phyloP scores from a whole-genome alignment of 2,329 filamentous ascomycete genomes.

The Botrytis deweyae region DNA sequence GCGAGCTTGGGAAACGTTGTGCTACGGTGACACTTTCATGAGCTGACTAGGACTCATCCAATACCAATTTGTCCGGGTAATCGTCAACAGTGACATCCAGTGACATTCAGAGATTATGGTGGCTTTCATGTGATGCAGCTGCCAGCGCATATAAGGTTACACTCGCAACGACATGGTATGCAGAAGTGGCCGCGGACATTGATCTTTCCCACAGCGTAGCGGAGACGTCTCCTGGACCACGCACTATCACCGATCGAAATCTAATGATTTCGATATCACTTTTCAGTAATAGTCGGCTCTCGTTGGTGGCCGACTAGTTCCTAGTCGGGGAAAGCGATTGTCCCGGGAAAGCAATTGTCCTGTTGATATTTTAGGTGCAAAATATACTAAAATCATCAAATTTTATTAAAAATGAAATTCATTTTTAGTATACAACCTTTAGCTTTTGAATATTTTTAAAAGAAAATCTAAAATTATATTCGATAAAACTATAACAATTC shows the following conservation, averaged over 20 bases:
- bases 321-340: too few relatives aligned
- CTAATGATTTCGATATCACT: neutral
- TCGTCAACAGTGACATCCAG: neutral
- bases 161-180: neutral
- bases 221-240: neutral
- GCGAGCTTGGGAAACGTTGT: neutral
- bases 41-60: neutral
- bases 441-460: too few relatives aligned
- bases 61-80: neutral
- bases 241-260: neutral
- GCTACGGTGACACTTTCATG: constrained; percentile 8
- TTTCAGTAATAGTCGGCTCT: too few relatives aligned
- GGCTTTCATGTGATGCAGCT: too few relatives aligned
- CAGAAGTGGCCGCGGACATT: neutral
- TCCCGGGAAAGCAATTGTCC: too few relatives aligned
- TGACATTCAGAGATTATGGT: neutral
- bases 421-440: too few relatives aligned
- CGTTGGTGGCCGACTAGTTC: too few relatives aligned
- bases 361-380: too few relatives aligned
- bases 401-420: too few relatives aligned
- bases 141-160: constrained; percentile 1
- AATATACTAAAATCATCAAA: too few relatives aligned
- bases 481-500: too few relatives aligned
- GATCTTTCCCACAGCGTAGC: neutral
- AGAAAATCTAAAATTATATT: too few relatives aligned